Evolutionary conservation across 2,329 filamentous ascomycete genomes (phyloP).

Genomic region (Colletotrichum falcatum): DNA sequence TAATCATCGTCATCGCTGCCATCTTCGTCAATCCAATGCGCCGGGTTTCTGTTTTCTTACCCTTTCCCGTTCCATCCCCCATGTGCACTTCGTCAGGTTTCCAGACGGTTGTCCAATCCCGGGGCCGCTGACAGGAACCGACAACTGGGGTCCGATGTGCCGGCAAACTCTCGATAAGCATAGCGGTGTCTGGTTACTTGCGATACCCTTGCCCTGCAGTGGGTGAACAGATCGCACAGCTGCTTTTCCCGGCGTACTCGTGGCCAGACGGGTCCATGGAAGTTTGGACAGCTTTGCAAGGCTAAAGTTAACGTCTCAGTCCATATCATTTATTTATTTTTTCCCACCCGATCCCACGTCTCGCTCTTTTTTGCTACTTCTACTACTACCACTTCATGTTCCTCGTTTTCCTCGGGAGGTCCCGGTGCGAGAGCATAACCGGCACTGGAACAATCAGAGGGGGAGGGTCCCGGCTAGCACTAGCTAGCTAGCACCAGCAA

Average conservation of each 20-base stretch:
- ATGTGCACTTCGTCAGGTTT: slow-evolving; percentile 11
- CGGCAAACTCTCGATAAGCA: slow-evolving; percentile 36
- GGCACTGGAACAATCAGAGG: slow-evolving; percentile 12
- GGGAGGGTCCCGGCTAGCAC: slow-evolving; percentile 7
- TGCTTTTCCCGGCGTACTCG: slow-evolving; percentile 15
- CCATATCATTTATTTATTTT: neutral
- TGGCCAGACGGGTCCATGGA: slow-evolving; percentile 35
- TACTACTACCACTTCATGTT: no score
- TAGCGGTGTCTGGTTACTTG: neutral
- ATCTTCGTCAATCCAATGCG: neutral
- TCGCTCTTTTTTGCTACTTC: neutral
- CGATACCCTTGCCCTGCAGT: slow-evolving; percentile 16
- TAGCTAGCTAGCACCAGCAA: no score
- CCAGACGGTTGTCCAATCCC: slow-evolving; percentile 22
- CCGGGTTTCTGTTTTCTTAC: neutral
- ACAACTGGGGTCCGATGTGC: slow-evolving; percentile 27
- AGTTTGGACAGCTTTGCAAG: slow-evolving; percentile 22
- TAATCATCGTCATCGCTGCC: neutral
- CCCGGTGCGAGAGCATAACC: slow-evolving; percentile 7
- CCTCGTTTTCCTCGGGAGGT: neutral
- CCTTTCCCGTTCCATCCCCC: neutral
- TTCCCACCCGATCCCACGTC: neutral
- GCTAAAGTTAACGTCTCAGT: slow-evolving; percentile 15
- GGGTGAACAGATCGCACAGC: slow-evolving; percentile 20
- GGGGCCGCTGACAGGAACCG: slow-evolving; percentile 29